Percentiles rank a stretch among this genome's conserved stretches.
Evolutionary conservation across 176 grass and related monocot genomes (phyloP).

Genomic region (Juncus effusus): DNA sequence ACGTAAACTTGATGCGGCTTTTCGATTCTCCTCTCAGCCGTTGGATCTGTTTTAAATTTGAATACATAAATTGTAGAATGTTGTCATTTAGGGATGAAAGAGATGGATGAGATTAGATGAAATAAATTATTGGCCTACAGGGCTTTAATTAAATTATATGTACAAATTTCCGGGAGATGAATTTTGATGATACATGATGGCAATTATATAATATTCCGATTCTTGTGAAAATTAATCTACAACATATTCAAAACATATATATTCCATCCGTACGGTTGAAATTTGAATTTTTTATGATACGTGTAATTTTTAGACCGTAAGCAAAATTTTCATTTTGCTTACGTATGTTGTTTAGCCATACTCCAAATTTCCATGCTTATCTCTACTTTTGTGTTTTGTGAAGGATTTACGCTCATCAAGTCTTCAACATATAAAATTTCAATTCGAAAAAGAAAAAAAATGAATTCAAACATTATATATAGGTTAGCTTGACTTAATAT

Average conservation of each 20-base stretch:
- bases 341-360: too few relatives aligned
- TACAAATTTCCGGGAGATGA: not conserved
- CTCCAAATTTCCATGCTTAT: not conserved
- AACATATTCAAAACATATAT: too few relatives aligned
- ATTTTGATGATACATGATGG: too few relatives aligned
- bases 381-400: not conserved
- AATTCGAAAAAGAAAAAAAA: not conserved
- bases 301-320: too few relatives aligned
- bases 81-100: not conserved
- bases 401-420: not conserved
- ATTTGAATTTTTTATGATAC: too few relatives aligned
- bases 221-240: too few relatives aligned
- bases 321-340: too few relatives aligned
- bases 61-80: not conserved
- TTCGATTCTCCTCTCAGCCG: constrained; percentile 31
- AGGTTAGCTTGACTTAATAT: too few relatives aligned
- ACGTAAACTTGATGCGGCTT: constrained; percentile 46
- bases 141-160: not conserved
- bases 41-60: constrained; percentile 37
- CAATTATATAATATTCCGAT: too few relatives aligned
- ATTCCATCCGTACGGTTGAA: too few relatives aligned
- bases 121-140: not conserved
- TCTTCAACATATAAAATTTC: too few relatives aligned
- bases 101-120: constrained; percentile 6
- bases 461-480: not conserved